Evolutionary conservation across 345 rosid genomes (phyloP).

Genomic region (Salix caprea): DNA sequence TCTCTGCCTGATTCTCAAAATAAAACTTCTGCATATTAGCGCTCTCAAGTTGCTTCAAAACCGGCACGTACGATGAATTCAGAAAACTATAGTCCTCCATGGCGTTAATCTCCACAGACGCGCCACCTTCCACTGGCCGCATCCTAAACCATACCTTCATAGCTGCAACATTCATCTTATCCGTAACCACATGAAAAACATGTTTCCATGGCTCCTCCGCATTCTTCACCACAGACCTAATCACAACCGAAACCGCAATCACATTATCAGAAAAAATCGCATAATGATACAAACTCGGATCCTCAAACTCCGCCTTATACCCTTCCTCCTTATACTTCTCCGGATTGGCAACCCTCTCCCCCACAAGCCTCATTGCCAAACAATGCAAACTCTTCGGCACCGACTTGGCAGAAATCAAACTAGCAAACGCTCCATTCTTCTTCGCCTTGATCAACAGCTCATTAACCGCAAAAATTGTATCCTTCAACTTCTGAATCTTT

Average conservation of each 20-base stretch:
- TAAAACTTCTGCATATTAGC: slow-evolving; percentile 54
- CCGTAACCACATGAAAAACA: slow-evolving; percentile 83
- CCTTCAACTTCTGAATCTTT: slow-evolving; percentile 87
- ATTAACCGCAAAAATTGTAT: slow-evolving; percentile 79
- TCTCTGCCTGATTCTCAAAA: slow-evolving; percentile 42
- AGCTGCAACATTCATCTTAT: slow-evolving; percentile 79
- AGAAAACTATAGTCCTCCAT: slow-evolving; percentile 65
- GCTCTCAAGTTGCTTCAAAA: slow-evolving; percentile 66
- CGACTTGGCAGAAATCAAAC: slow-evolving; percentile 74
- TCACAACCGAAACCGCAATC: slow-evolving; percentile 89
- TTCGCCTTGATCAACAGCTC: slow-evolving; percentile 74
- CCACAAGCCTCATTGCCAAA: slow-evolving; percentile 90
- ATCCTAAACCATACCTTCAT: slow-evolving; percentile 96
- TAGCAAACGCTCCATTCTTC: slow-evolving; percentile 79
- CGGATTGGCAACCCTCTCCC: slow-evolving; percentile 72
- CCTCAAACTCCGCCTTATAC: slow-evolving; percentile 55
- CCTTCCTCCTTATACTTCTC: slow-evolving; percentile 63
- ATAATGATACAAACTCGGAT: slow-evolving; percentile 70
- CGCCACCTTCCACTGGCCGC: slow-evolving; percentile 76
- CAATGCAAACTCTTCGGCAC: slow-evolving; percentile 91
- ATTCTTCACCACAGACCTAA: slow-evolving; percentile 75
- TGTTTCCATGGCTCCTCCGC: slow-evolving; percentile 74
- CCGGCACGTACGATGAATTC: slow-evolving; percentile 67
- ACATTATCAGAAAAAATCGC: slow-evolving; percentile 82
- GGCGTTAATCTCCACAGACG: slow-evolving; percentile 68